Evolutionary conservation across 495 filamentous ascomycete species (phyloP).

Genomic region (Cercophora sp.): DNA sequence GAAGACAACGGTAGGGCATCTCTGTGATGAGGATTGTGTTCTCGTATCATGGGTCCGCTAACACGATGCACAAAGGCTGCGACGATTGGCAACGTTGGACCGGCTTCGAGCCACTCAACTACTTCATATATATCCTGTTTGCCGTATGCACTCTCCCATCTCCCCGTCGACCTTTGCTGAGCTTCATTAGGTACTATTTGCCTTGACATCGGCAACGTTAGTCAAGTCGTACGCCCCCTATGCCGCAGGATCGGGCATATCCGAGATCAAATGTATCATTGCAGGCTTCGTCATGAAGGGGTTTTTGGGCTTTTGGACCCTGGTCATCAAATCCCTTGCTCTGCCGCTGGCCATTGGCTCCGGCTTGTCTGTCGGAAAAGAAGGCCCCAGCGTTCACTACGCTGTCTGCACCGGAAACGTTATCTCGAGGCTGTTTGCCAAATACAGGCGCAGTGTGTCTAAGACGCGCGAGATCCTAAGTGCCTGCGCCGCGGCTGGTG

Average conservation of each 20-base stretch:
- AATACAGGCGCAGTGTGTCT: constrained; percentile 87
- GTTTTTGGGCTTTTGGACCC: constrained; percentile 87
- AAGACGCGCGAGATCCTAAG: constrained; percentile 95
- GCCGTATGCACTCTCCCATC: constrained; percentile 56
- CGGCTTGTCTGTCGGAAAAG: constrained; percentile 92
- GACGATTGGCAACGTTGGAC: constrained; percentile 90
- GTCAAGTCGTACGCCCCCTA: constrained; percentile 96
- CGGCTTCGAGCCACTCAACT: constrained; percentile 71
- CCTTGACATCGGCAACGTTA: constrained; percentile 74
- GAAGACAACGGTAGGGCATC: constrained; percentile 69
- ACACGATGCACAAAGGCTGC: constrained; percentile 53
- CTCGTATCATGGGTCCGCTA: too few relatives aligned
- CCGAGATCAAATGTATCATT: constrained; percentile 99
- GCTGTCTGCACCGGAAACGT: constrained; percentile 98
- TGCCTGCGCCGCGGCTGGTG: constrained; percentile 90
- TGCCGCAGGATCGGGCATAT: constrained; percentile 94
- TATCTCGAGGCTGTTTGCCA: constrained; percentile 86
- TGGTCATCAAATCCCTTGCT: constrained; percentile 90
- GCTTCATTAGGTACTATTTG: constrained; percentile 62
- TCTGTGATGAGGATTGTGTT: neutral
- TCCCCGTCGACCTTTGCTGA: constrained; percentile 13
- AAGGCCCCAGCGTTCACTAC: constrained; percentile 97
- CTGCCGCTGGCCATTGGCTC: constrained; percentile 91
- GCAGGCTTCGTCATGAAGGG: constrained; percentile 99
- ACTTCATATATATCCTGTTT: constrained; percentile 83